Base-by-base conservation (phyloP, 1,139 yeast genomes). In the Hanseniaspora sp. region DNA sequence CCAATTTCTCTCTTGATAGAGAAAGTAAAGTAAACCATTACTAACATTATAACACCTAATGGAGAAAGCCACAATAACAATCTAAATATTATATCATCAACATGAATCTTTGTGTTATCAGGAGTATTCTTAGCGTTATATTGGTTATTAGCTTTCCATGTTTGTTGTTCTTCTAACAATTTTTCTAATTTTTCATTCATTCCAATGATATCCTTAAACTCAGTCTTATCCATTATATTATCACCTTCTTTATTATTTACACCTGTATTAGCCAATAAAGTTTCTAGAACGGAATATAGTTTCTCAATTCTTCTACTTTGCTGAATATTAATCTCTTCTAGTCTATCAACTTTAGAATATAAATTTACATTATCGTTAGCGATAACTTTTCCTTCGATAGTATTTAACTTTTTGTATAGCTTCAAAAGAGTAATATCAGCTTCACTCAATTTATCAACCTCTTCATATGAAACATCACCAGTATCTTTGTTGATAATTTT, bases 1-100 rank as follows among this genome's bases (percentile, higher is more conserved):
- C 66, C 61, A 39, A 66, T 69, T 48, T 70, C 74, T 60, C 69
- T 71, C 59, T 72, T 71, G 33, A 71, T 62, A 56, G 63, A 68
- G 58, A 68, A 70, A 11, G 72, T 69, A 55, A 69, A 69, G 58
- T 69, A 68, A 38, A 72, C 71, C 62, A 71, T 62, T 1, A 64
- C 62, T 9, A 66, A 56, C 63, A 67, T 67, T 1, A 68, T 58
- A 15, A 67, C 46, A 28, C 67, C 61, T 18, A 70, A 57, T 17
- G 73, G 73, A 3, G 70, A 55, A 15, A 71, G 55, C 64, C 72
- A 64, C 33, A 67, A 62, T 23, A 66, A 63, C 48, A 71, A 57
- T 40, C 67, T 67, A 15, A 63, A 58, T 1, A 70, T 63, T 18
- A 71, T 58, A 47, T 69, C 72, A 57, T 66, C 67, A 15, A 68